Conservation (phyloP, 345 rosid genomes). For the Brassica rapa region DNA sequence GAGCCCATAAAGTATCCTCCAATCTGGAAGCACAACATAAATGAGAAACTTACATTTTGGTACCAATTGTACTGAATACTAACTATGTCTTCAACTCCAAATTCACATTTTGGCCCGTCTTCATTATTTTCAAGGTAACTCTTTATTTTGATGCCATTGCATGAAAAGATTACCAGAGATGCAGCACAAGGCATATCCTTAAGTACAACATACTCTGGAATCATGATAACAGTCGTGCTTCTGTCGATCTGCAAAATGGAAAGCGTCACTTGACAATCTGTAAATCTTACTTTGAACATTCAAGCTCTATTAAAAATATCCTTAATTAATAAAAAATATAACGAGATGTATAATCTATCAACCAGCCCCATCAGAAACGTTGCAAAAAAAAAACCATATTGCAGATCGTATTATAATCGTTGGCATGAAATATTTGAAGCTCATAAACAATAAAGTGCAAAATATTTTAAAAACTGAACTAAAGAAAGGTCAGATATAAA, state of each 20-base stretch:
- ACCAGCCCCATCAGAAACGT: not conserved
- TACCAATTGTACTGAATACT: constrained; percentile 58
- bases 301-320: not conserved
- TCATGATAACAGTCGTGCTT: constrained; percentile 45
- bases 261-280: constrained; percentile 23
- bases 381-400: not conserved
- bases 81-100: constrained; percentile 72
- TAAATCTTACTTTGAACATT: constrained; percentile 22
- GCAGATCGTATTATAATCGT: not conserved
- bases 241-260: constrained; percentile 55
- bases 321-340: not conserved
- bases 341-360: not conserved
- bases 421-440: not conserved
- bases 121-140: constrained; percentile 43
- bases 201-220: constrained; percentile 64
- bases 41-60: constrained; percentile 60
- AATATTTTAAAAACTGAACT: not conserved
- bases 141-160: constrained; percentile 54
- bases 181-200: constrained; percentile 48
- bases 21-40: constrained; percentile 12
- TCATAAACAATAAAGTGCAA: not conserved
- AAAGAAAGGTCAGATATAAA: not conserved
- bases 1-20: constrained; percentile 18
- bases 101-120: constrained; percentile 49
- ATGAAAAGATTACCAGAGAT: constrained; percentile 58